Base-by-base conservation (phyloP, 768 basidiomycete species). In the Boletus rufocinnamomeus region DNA sequence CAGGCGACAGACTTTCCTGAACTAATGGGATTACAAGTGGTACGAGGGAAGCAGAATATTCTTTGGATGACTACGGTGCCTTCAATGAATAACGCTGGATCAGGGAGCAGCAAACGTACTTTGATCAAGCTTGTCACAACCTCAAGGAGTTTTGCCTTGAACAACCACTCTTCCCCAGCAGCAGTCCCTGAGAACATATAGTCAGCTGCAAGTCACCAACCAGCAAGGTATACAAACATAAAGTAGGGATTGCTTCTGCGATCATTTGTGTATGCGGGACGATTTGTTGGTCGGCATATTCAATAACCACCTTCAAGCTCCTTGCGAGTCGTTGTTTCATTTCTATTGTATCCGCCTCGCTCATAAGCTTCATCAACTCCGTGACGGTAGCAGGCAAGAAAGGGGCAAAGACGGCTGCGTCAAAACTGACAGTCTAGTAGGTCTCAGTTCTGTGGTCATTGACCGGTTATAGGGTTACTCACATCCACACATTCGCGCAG, bases 401-500 rank as follows among this genome's bases (percentile, higher is more conserved):
- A 4, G 90, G 91, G n/a, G 79, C 72, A 67, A 96, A 93, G 16
- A 76, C 66, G 30, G 82, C 70, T 16, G 80, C 69, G 44, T 89
- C 78, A 65, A 95, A 93, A 35, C 79, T 77, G 60, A 86, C 56
- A 17, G 84, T 84, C 92, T 93, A 51, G 27, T 45, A 38, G 27
- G 27, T 41, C 56, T 63, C 57, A 57, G 52, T 59, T 47, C 44
- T 35, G 61, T 21, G 45, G 17, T 49, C 44, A 43, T 38, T 32
- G 40, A 21, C 23, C 21, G 57, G n/a, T 40, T 28, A 27, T 25
- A 40, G n/a, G 48, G 55, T 44, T 32, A 75, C 91, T 63, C 75
- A 95, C 95, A 69, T 96, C 89, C 25, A 94, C 82, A 66, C 92
- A 92, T 69, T 94, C 88, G 40, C 84, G 81, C 30, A 98, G 69